phyloP scores from a whole-genome alignment of 331 rosid species.

The Spiraea crenata region DNA sequence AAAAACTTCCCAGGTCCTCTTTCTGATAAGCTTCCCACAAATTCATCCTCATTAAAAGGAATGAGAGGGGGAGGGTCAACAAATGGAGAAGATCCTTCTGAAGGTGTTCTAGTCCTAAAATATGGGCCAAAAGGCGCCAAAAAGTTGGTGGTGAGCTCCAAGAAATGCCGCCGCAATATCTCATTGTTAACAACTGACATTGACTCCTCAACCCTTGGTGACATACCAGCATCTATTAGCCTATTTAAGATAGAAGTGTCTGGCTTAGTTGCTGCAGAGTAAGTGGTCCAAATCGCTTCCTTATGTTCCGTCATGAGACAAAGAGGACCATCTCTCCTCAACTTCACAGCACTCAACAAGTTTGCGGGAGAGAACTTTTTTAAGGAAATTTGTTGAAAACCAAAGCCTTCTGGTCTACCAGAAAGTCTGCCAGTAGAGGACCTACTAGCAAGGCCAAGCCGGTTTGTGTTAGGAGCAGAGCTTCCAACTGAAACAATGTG shows the following conservation, averaged over 20 bases:
- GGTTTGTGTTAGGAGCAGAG: constrained; percentile 62
- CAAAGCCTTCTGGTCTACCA: constrained; percentile 54
- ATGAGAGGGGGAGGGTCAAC: constrained; percentile 68
- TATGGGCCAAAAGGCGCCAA: constrained; percentile 96
- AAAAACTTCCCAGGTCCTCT: constrained; percentile 97
- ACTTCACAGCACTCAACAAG: constrained; percentile 72
- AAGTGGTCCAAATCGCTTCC: constrained; percentile 92
- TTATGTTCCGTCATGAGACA: constrained; percentile 95
- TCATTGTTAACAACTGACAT: constrained; percentile 97
- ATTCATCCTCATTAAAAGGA: constrained; percentile 70
- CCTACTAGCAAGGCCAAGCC: constrained; percentile 44
- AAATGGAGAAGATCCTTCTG: constrained; percentile 85
- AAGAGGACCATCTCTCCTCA: constrained; percentile 91
- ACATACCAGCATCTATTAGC: constrained; percentile 87
- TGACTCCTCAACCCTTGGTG: constrained; percentile 91
- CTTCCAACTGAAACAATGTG: constrained; percentile 88
- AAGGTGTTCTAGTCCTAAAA: constrained; percentile 70
- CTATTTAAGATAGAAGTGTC: constrained; percentile 88
- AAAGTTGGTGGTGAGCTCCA: constrained; percentile 90
- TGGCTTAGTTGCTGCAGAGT: constrained; percentile 78
- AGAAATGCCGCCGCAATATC: constrained; percentile 85
- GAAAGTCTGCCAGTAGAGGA: constrained; percentile 59
- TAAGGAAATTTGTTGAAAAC: constrained; percentile 73
- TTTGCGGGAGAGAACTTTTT: constrained; percentile 77
- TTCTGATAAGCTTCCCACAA: constrained; percentile 66